phyloP scores from a whole-genome alignment of 805 yeast species.

The Sugiyamaella qingdaonensis region DNA sequence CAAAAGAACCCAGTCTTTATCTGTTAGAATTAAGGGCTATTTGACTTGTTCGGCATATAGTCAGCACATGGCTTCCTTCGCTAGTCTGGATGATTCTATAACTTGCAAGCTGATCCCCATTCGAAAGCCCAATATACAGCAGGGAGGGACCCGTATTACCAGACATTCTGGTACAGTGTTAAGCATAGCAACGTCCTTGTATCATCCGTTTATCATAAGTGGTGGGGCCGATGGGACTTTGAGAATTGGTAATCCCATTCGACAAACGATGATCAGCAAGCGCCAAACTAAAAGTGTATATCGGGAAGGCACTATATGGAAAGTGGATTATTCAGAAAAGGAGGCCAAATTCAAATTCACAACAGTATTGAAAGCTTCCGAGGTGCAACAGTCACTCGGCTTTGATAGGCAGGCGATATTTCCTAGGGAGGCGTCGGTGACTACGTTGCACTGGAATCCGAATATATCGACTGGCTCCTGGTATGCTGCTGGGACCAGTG shows the following conservation, averaged over 20 bases:
- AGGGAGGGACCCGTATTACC: constrained; percentile 34
- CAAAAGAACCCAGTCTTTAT: constrained; percentile 16
- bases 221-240: constrained; percentile 51
- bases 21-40: constrained; percentile 28
- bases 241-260: constrained; percentile 38
- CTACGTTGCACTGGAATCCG: constrained; percentile 57
- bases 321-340: constrained; percentile 37
- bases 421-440: constrained; percentile 49
- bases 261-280: constrained; percentile 27
- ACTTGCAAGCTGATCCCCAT: constrained; percentile 37
- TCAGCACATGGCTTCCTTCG: constrained; percentile 31
- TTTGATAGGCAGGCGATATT: constrained; percentile 29
- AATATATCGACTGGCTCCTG: constrained; percentile 40
- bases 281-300: constrained; percentile 24
- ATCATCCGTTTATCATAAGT: constrained; percentile 45
- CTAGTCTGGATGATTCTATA: constrained; percentile 41
- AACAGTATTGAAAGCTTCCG: constrained; percentile 38
- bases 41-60: constrained; percentile 30
- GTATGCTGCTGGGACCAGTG: constrained; percentile 50
- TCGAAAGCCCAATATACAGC: constrained; percentile 29
- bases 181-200: constrained; percentile 37
- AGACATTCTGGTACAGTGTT: constrained; percentile 41
- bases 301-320: constrained; percentile 28
- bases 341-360: constrained; percentile 41
- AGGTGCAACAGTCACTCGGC: constrained; percentile 26